A percentile compares a stretch with the other conserved stretches of the same genome.
Evolutionary conservation across 108 stramenopile genomes (phyloP).

Genomic region (Fragilariopsis cylindrus): DNA sequence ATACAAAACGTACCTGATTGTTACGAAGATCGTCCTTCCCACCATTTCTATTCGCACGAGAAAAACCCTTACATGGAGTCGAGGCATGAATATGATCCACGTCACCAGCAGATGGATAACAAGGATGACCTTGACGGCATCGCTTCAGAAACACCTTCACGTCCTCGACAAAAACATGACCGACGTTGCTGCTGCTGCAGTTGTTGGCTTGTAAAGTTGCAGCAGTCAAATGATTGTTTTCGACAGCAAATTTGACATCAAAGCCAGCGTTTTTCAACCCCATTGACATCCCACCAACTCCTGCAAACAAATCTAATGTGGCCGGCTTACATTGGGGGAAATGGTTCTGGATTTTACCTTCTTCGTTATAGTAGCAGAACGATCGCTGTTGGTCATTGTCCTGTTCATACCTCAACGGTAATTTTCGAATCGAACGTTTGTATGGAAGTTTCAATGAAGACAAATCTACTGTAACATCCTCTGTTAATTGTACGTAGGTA

Average conservation of each 20-base stretch:
- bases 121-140: not conserved
- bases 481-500: too few species aligned
- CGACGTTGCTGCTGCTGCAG: too few species aligned
- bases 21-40: conserved; percentile 44
- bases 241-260: not conserved
- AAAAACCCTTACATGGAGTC: conserved; percentile 68
- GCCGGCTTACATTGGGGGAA: too few species aligned
- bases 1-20: conserved; percentile 26
- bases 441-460: too few species aligned
- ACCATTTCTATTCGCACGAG: conserved; percentile 54
- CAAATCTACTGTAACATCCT: too few species aligned
- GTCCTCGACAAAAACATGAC: not conserved
- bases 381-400: too few species aligned
- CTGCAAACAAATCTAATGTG: not conserved
- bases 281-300: not conserved
- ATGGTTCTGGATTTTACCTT: too few species aligned
- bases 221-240: not conserved
- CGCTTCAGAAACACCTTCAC: not conserved
- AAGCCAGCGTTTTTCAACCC: conserved; percentile 3
- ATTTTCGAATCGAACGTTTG: too few species aligned
- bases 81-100: conserved; percentile 49
- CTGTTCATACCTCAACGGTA: too few species aligned
- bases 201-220: conserved; percentile 1
- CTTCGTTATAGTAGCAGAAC: too few species aligned
- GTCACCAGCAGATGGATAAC: conserved; percentile 12